These are phyloP conservation scores for Astrocystis sublimbata DNA, from an alignment of 495 filamentous ascomycete genomes.

Conservation along the genomic window DNA sequence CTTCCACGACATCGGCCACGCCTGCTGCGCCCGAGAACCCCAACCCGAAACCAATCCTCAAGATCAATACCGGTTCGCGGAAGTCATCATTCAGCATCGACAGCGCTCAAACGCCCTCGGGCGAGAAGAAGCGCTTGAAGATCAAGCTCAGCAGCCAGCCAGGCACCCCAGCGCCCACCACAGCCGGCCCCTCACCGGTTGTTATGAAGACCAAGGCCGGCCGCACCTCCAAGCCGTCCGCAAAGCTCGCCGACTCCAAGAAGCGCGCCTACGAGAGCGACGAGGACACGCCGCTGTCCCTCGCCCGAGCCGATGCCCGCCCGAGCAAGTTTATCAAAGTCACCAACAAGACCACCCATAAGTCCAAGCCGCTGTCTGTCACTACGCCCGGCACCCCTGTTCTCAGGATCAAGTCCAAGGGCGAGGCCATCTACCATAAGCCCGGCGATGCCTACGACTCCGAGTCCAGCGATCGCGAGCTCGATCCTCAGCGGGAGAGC, in stretches of 20 bases:
- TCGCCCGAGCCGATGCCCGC: conserved; percentile 24
- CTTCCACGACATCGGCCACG: conserved; percentile 9
- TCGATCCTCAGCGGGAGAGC: conserved; percentile 83
- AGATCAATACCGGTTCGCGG: conserved; percentile 36
- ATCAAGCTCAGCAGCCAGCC: conserved; percentile 53
- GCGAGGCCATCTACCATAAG: conserved; percentile 62
- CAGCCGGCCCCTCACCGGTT: conserved; percentile 23
- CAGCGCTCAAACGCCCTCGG: conserved; percentile 41
- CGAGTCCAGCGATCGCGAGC: conserved; percentile 88
- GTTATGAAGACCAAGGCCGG: conserved; percentile 50
- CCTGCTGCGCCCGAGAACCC: conserved; percentile 25
- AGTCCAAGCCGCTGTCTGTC: conserved; percentile 28
- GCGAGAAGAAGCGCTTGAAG: conserved; percentile 54
- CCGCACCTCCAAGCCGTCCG: conserved; percentile 47
- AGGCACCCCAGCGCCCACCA: conserved; percentile 41
- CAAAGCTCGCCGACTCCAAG: conserved; percentile 45
- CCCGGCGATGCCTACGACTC: conserved; percentile 91
- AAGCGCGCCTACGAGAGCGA: conserved; percentile 48
- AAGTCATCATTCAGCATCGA: conserved; percentile 27
- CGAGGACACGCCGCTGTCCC: conserved; percentile 39
- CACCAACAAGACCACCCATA: background rate
- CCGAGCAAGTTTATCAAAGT: conserved; percentile 44
- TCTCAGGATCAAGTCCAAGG: conserved; percentile 57
- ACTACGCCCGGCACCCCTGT: conserved; percentile 30
- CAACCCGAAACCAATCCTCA: conserved; percentile 34